Conservation (phyloP, 2,329 filamentous ascomycete species). For the Cladosporium sphaerospermum region DNA sequence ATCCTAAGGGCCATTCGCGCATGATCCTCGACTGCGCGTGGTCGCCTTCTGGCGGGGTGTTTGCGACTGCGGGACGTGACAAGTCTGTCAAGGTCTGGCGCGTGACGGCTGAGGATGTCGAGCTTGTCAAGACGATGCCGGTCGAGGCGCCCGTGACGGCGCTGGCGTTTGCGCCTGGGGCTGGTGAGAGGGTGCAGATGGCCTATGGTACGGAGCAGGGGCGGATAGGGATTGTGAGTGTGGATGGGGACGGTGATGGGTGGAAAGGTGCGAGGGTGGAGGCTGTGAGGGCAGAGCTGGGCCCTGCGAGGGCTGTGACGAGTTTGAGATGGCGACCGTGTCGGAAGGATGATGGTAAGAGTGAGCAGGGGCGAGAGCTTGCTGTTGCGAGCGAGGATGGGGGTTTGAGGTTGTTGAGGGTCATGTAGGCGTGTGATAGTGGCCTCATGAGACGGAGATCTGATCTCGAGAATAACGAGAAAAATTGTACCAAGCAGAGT, state of each 20-base stretch:
- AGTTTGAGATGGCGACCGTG: slow-evolving; percentile 3
- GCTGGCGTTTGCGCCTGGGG: slow-evolving; percentile 21
- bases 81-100: slow-evolving; percentile 66
- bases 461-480: too few species aligned
- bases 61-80: slow-evolving; percentile 86
- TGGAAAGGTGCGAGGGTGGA: slow-evolving; percentile 9
- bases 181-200: slow-evolving; percentile 4
- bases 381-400: slow-evolving; percentile 38
- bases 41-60: slow-evolving; percentile 51
- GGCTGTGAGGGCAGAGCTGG: neutral
- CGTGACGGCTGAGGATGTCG: neutral
- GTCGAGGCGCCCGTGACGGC: slow-evolving; percentile 26
- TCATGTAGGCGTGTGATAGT: neutral
- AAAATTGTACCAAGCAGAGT: too few species aligned
- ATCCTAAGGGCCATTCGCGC: slow-evolving; percentile 78
- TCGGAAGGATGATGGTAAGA: neutral
- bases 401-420: slow-evolving; percentile 31
- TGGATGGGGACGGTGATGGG: neutral
- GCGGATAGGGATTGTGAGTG: slow-evolving; percentile 12
- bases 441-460: too few species aligned
- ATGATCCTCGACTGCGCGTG: slow-evolving; percentile 91
- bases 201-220: slow-evolving; percentile 25
- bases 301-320: slow-evolving; percentile 10
- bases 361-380: slow-evolving; percentile 21
- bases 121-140: slow-evolving; percentile 18